phyloP scores from a whole-genome alignment of 2,329 filamentous ascomycete species.

The Colletotrichum sp. region DNA sequence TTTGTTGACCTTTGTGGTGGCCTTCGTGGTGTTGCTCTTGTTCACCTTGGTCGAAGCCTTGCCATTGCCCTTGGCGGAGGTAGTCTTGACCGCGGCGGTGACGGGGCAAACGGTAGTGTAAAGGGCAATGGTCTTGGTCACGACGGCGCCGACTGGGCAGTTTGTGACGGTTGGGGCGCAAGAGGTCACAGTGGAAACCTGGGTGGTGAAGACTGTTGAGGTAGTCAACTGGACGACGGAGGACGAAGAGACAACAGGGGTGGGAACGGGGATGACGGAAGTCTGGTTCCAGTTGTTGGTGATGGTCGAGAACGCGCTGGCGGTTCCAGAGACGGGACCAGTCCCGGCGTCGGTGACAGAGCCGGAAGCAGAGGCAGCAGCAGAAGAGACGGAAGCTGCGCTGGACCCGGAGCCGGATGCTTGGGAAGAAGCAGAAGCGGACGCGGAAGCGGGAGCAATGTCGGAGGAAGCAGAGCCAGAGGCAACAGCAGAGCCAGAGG shows the following conservation, averaged over 20 bases:
- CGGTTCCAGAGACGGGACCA: not conserved
- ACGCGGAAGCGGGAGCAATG: not conserved
- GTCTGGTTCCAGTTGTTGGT: not conserved
- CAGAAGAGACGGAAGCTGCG: not conserved
- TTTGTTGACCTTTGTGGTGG: not conserved
- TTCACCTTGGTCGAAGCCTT: not conserved
- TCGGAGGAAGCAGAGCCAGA: not conserved
- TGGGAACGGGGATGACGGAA: not conserved
- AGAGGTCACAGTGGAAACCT: conserved; percentile 59
- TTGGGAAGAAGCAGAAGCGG: not conserved
- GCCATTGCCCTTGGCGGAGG: conserved; percentile 2
- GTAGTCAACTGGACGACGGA: conserved; percentile 27
- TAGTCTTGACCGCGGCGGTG: conserved; percentile 15
- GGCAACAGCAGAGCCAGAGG: not conserved
- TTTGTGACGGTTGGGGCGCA: conserved; percentile 50
- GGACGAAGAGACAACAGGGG: conserved; percentile 15
- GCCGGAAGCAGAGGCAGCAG: not conserved
- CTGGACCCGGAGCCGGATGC: not conserved
- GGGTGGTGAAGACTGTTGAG: conserved; percentile 45
- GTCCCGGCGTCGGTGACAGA: not conserved
- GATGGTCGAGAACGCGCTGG: not conserved
- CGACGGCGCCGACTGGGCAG: conserved; percentile 42
- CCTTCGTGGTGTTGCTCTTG: not conserved
- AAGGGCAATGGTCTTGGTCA: conserved; percentile 36
- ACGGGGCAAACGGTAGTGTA: conserved; percentile 51